Evolutionary conservation across 768 basidiomycete species (phyloP).

Genomic region (Psilocybe cyanescens): DNA sequence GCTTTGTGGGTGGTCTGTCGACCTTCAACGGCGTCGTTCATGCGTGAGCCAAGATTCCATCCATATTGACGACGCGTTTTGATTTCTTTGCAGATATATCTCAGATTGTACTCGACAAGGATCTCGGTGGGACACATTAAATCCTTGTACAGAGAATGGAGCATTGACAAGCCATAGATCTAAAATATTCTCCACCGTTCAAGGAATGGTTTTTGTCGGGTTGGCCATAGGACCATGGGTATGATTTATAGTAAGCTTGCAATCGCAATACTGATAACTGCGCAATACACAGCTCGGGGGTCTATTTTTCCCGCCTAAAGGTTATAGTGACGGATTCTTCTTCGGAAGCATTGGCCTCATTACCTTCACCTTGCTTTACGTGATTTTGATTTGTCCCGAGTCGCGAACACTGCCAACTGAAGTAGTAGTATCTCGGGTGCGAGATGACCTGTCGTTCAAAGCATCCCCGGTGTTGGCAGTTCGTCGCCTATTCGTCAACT

Average conservation of each 20-base stretch:
- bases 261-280: slow-evolving; percentile 1
- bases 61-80: slow-evolving; percentile 7
- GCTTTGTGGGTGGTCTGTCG: slow-evolving; percentile 73
- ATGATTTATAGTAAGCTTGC: slow-evolving; percentile 27
- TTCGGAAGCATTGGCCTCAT: slow-evolving; percentile 46
- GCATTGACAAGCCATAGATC: slow-evolving; percentile 32
- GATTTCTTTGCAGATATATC: slow-evolving; percentile 45
- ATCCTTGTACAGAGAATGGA: not conserved
- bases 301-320: slow-evolving; percentile 60
- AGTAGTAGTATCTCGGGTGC: slow-evolving; percentile 19
- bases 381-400: slow-evolving; percentile 56
- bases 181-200: slow-evolving; percentile 63
- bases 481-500: slow-evolving; percentile 27
- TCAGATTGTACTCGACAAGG: slow-evolving; percentile 57
- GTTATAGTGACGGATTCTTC: slow-evolving; percentile 56
- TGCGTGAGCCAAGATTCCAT: slow-evolving; percentile 50
- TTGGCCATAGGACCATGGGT: slow-evolving; percentile 81
- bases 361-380: slow-evolving; percentile 38
- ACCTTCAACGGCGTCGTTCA: slow-evolving; percentile 69
- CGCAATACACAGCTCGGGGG: slow-evolving; percentile 39
- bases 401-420: slow-evolving; percentile 40
- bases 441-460: slow-evolving; percentile 28
- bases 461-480: slow-evolving; percentile 33
- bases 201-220: slow-evolving; percentile 79
- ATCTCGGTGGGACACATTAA: slow-evolving; percentile 37